These are phyloP conservation scores for Paulinella micropora DNA, from an alignment of 78 protist genomes.

Conservation along the genomic window DNA sequence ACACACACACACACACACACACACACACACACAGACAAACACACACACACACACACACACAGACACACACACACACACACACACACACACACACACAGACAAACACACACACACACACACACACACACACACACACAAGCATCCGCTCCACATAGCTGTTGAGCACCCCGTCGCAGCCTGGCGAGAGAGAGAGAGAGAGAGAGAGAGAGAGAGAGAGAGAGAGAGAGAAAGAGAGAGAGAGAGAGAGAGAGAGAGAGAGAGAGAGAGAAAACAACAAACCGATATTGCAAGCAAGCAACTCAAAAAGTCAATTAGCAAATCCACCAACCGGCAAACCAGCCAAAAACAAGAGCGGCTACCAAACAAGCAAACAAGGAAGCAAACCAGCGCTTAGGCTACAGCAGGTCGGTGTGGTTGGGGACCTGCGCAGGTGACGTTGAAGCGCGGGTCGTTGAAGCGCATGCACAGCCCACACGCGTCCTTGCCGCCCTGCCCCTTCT, in stretches of 20 bases:
- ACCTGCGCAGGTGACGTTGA: neutral
- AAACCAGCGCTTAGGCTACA: neutral
- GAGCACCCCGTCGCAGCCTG: neutral
- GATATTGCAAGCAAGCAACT: neutral
- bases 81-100: too few species aligned
- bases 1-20: too few species aligned
- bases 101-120: too few species aligned
- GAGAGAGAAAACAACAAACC: neutral
- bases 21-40: too few species aligned
- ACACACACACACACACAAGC: too few species aligned
- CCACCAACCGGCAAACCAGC: neutral
- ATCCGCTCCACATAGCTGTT: too few species aligned
- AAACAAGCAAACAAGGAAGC: too few species aligned
- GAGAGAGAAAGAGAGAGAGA: neutral
- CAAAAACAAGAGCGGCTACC: neutral
- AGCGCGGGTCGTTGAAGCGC: neutral
- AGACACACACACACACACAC: too few species aligned
- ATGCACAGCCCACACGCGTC: conserved; percentile 22
- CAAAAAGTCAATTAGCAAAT: neutral
- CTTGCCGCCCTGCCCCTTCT: too few species aligned
- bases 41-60: too few species aligned
- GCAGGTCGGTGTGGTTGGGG: neutral
- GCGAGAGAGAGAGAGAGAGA: too few species aligned
- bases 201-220: neutral
- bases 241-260: neutral